phyloP scores from a whole-genome alignment of 108 stramenopile species.

The Cylindrotheca fusiformis region DNA sequence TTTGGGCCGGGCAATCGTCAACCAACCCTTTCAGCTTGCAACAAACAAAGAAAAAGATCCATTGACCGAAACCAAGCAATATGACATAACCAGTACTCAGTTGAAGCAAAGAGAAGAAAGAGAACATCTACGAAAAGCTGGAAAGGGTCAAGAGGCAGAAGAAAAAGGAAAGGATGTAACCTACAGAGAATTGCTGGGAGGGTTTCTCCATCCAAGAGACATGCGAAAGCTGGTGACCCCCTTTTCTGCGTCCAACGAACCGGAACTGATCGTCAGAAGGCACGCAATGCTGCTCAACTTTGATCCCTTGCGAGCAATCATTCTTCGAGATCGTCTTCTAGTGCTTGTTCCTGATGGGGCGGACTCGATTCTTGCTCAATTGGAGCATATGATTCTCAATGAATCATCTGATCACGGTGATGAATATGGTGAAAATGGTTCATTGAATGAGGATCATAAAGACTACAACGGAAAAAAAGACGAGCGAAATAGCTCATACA shows the following conservation, averaged over 20 bases:
- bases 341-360: slow-evolving; percentile 86
- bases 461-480: too few species aligned
- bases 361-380: slow-evolving; percentile 66
- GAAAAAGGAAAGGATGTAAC: slow-evolving; percentile 12
- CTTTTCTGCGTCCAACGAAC: slow-evolving; percentile 84
- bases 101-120: too few species aligned
- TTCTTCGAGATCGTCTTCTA: slow-evolving; percentile 71
- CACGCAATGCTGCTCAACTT: slow-evolving; percentile 87
- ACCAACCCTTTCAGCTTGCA: not conserved
- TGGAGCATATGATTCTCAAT: slow-evolving; percentile 60
- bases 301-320: slow-evolving; percentile 83
- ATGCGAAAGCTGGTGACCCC: slow-evolving; percentile 90
- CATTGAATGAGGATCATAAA: not conserved
- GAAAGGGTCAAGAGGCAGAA: not conserved
- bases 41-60: not conserved
- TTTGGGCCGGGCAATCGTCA: slow-evolving; percentile 14
- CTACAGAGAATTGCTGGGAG: slow-evolving; percentile 72
- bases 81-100: not conserved
- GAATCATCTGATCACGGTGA: not conserved
- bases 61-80: slow-evolving; percentile 3
- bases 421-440: not conserved
- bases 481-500: not conserved
- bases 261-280: slow-evolving; percentile 78
- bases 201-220: slow-evolving; percentile 88
- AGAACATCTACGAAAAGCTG: too few species aligned